phyloP scores from a whole-genome alignment of 495 filamentous ascomycete genomes.

The Chaetomium fimeti region DNA sequence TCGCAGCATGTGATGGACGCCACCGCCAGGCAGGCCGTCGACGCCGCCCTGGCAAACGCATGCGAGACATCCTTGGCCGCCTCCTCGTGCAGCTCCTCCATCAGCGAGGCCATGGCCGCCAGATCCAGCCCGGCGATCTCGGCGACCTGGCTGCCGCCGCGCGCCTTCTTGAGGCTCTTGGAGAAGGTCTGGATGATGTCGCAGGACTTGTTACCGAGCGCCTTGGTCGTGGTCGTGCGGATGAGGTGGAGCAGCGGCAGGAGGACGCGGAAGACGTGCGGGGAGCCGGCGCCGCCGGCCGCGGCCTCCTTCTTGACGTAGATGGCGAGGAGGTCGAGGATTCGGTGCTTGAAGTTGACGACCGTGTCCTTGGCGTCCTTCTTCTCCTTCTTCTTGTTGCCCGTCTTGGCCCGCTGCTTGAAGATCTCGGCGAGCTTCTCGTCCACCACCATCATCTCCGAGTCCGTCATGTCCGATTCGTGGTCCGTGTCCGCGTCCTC shows the following conservation, averaged over 20 bases:
- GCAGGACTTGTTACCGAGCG: conserved; percentile 69
- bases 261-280: conserved; percentile 63
- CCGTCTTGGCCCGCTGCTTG: conserved; percentile 59
- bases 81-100: conserved; percentile 70
- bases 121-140: conserved; percentile 37
- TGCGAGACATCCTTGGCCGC: conserved; percentile 58
- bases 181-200: conserved; percentile 66
- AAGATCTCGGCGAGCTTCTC: conserved; percentile 79
- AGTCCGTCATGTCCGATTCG: conserved; percentile 83
- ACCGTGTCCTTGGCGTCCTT: conserved; percentile 87
- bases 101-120: conserved; percentile 51
- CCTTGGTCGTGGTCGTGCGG: conserved; percentile 61
- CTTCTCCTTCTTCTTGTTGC: conserved; percentile 71
- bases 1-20: conserved; percentile 45
- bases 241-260: conserved; percentile 56
- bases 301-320: conserved; percentile 75
- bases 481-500: conserved; percentile 52
- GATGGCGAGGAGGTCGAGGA: conserved; percentile 82
- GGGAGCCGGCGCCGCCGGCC: conserved; percentile 43
- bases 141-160: conserved; percentile 25
- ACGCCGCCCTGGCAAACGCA: conserved; percentile 50
- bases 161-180: conserved; percentile 63
- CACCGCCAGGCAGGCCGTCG: conserved; percentile 49
- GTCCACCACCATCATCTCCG: conserved; percentile 91
- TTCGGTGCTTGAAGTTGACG: conserved; percentile 89